Percentiles rank a stretch among this genome's conserved stretches.
Conservation (phyloP, 352 stramenopile genomes). For the Pythium volutum region DNA sequence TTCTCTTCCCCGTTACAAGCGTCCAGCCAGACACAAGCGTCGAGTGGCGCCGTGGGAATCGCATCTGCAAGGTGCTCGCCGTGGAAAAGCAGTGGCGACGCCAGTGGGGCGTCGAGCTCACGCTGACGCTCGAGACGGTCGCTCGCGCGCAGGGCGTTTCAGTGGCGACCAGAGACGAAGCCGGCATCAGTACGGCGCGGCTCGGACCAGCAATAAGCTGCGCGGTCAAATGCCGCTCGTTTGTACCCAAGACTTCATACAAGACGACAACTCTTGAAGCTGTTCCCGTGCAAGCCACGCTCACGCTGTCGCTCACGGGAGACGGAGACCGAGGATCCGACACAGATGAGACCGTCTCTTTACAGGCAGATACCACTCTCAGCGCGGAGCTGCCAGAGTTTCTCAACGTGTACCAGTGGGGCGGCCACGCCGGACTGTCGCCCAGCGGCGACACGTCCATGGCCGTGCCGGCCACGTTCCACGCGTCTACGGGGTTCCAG, state of each 20-base stretch:
- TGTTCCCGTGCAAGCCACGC: not conserved
- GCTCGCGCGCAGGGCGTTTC: constrained; percentile 6
- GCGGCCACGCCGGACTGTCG: constrained; percentile 3
- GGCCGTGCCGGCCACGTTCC: not conserved
- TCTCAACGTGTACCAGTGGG: constrained; percentile 20
- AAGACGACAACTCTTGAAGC: not conserved
- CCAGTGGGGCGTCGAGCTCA: constrained; percentile 40
- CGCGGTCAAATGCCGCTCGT: constrained; percentile 16
- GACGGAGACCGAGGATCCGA: not conserved
- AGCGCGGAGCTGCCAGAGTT: constrained; percentile 17
- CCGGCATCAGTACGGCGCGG: constrained; percentile 2
- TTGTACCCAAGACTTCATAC: constrained; percentile 39
- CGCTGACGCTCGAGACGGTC: constrained; percentile 18
- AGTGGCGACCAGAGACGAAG: not conserved
- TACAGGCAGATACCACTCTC: not conserved
- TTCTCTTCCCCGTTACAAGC: constrained; percentile 16
- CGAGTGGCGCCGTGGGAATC: constrained; percentile 32
- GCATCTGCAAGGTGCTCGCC: constrained; percentile 30
- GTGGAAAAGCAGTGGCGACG: constrained; percentile 23
- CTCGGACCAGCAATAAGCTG: constrained; percentile 16
- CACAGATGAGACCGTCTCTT: not conserved
- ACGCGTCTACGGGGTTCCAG: constrained; percentile 10
- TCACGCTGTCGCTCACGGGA: not conserved
- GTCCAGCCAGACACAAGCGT: constrained; percentile 5
- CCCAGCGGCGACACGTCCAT: constrained; percentile 1